Evolutionary conservation across 345 rosid genomes (phyloP), one percentile per base, ranked within the genome.

Genomic region (Aethionema arabicum): DNA sequence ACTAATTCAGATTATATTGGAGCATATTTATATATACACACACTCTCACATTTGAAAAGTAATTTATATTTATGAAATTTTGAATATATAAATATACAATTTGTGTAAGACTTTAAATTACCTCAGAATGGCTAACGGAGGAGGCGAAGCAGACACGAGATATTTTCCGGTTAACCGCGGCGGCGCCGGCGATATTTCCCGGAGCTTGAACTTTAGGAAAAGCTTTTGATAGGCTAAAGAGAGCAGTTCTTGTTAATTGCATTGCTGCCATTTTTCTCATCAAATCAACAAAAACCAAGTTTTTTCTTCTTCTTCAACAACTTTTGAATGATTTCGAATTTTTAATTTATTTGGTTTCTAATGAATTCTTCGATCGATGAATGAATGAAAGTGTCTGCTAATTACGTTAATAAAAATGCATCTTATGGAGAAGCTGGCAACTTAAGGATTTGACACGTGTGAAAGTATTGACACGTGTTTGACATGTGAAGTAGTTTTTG

Each of bases 61-160:
- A 21, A 21, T 21, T 21, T 21, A 2, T 1, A 21, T 21, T 21
- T 2, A 21, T 21, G 27, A 21, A 21, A 21, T 21, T 21, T 21
- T 21, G 27, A 1, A 21, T 21, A 21, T 21, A 21, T 21, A 21
- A n/a, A n/a, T n/a, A n/a, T n/a, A n/a, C 33, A 36, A 54, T 43
- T 42, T 43, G 43, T 43, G 59, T 2, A 56, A 33, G n/a, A n/a
- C n/a, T n/a, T n/a, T n/a, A 2, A 21, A 36, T 58, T 30, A 72
- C 76, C 71, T 72, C 35, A 32, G 56, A 15, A 16, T 59, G 63
- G 51, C 52, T 66, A 47, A 54, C 66, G 8, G 76, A 65, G 58
- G 76, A 66, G 51, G 67, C 68, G 16, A 66, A 72, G 47, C 59
- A 60, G 14, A 66, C 59, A 32, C 72, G 76, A 66, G 67, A 60